Evolutionary conservation across 331 rosid species (phyloP), one percentile per base, ranked within the genome.

Genomic region (Spiraea crenata): DNA sequence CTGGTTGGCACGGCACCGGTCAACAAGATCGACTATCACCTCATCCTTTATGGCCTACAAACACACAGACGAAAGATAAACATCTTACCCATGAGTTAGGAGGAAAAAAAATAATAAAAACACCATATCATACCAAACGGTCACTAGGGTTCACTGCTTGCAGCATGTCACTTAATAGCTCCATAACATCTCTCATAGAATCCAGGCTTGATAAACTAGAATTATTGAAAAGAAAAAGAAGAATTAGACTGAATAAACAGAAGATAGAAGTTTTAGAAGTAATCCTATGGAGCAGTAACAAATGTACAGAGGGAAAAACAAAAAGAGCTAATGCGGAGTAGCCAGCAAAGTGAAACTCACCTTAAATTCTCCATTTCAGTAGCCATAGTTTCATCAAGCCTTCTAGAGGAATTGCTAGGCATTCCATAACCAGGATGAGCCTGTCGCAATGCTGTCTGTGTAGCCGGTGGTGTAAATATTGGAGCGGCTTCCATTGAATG

Each of bases 311-410:
- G 1, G 19, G n/a, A 11, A 67, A 71, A 77, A 38, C 65, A 72
- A 64, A 37, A 71, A 55, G 63, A 40, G 31, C 25, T 35, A 58
- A 16, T 12, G 16, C 15, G 72, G 20, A 31, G 50, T 72, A 37
- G 40, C 63, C 40, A 71, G 13, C 56, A 62, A 56, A 41, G 63
- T 10, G 34, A 49, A 20, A 60, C 13, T 35, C 73, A 92, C 98
- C 96, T 92, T 74, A 95, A 81, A 82, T 80, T 88, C 75, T 91
- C 96, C 9, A 86, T 87, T 74, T 91, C 96, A 7, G 91, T 85
- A 50, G 99, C 97, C 97, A 95, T 95, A 25, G 97, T 95, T 85
- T 95, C 99, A 82, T 95, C 99, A n/a, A 95, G 99, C 80, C 97
- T 89, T 83, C 93, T 95, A 50, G 96, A 86, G 10, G 96, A 87